A percentile compares a stretch with the other conserved stretches of the same genome.
Conservation (phyloP, 768 basidiomycete genomes). For the Ramaria sp. region DNA sequence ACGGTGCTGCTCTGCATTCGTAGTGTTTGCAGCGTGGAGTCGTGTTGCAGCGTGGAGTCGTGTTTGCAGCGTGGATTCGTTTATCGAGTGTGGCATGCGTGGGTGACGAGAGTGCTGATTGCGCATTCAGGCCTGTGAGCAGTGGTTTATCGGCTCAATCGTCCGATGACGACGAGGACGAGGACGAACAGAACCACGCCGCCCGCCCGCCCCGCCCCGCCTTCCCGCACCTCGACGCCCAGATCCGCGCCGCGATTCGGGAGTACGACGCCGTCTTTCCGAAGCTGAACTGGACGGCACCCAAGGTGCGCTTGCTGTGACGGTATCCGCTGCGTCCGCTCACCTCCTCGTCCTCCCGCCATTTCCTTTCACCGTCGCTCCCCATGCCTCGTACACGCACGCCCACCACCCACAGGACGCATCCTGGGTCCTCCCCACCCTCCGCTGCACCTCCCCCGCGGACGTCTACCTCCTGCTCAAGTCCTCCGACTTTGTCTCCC, state of each 20-base stretch:
- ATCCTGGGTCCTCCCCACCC: slow-evolving; percentile 76
- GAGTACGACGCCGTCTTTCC: slow-evolving; percentile 83
- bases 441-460: slow-evolving; percentile 79
- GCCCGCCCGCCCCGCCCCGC: slow-evolving; percentile 33
- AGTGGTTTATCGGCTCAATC: slow-evolving; percentile 54
- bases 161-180: slow-evolving; percentile 27
- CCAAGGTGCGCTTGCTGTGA: slow-evolving; percentile 44
- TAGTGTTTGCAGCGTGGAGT: too few relatives aligned
- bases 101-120: too few relatives aligned
- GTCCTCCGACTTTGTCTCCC: slow-evolving; percentile 80
- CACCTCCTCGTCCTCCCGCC: too few relatives aligned
- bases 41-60: too few relatives aligned
- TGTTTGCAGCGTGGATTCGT: too few relatives aligned
- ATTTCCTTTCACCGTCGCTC: too few relatives aligned
- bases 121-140: background rate
- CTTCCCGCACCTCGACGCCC: slow-evolving; percentile 74
- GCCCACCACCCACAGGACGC: too few relatives aligned
- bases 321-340: background rate
- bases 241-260: slow-evolving; percentile 54
- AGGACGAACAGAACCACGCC: slow-evolving; percentile 21
- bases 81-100: too few relatives aligned
- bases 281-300: slow-evolving; percentile 94
- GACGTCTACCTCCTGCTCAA: slow-evolving; percentile 91
- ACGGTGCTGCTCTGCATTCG: too few relatives aligned
- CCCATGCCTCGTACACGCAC: too few relatives aligned